Conservation (phyloP, 106 monocot species). For the Apostasia shenzhenica region DNA sequence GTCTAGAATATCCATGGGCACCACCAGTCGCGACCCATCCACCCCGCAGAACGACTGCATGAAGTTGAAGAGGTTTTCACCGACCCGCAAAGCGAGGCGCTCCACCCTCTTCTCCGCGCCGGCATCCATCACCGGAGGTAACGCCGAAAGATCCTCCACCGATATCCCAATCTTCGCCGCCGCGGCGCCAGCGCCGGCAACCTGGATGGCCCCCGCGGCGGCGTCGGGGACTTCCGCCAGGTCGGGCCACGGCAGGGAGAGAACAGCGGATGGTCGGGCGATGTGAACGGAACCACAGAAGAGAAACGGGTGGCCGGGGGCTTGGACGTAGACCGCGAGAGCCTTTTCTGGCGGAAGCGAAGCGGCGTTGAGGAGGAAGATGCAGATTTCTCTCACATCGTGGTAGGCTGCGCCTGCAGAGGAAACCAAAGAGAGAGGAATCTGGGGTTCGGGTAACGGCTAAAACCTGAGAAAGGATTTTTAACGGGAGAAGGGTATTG, state of each 20-base stretch:
- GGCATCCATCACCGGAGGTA: constrained; percentile 66
- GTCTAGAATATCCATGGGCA: constrained; percentile 86
- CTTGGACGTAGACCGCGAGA: constrained; percentile 72
- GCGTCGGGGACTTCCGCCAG: constrained; percentile 18
- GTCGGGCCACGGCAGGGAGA: constrained; percentile 84
- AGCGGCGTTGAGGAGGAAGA: constrained; percentile 57
- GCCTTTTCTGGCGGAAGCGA: constrained; percentile 68
- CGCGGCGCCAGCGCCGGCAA: background rate
- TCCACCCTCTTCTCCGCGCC: constrained; percentile 52
- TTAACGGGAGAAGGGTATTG: background rate
- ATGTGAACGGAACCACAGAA: constrained; percentile 72
- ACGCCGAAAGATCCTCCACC: constrained; percentile 72
- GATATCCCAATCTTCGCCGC: constrained; percentile 71
- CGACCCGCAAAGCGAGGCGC: constrained; percentile 61
- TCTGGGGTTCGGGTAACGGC: background rate
- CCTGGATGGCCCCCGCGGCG: background rate
- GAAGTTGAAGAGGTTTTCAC: constrained; percentile 92
- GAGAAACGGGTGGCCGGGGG: constrained; percentile 44
- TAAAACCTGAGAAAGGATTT: background rate
- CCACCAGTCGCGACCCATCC: constrained; percentile 73
- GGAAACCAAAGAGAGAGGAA: background rate
- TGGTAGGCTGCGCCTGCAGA: constrained; percentile 38
- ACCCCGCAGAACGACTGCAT: constrained; percentile 93
- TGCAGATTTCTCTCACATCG: constrained; percentile 48
- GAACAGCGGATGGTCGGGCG: constrained; percentile 72